A percentile compares a stretch with the other conserved stretches of the same genome.
Evolutionary conservation across 257 asterid genomes (phyloP).

Genomic region (Petunia axillaris): DNA sequence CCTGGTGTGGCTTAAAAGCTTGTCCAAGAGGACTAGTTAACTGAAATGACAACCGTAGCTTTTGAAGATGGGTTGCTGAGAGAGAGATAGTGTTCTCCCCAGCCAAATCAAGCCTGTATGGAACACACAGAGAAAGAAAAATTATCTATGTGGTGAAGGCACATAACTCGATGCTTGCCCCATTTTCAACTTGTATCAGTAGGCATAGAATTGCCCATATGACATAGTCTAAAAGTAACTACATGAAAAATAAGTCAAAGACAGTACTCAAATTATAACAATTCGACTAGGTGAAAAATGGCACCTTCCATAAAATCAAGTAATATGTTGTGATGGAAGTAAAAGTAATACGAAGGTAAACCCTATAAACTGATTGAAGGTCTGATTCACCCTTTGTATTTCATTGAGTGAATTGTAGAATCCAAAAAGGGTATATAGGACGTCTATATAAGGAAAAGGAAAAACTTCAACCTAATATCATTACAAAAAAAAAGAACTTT

Average conservation of each 20-base stretch:
- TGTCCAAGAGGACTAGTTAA: constrained; percentile 74
- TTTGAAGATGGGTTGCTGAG: constrained; percentile 97
- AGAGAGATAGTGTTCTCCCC: constrained; percentile 57
- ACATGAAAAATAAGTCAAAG: background rate
- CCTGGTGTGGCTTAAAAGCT: constrained; percentile 95
- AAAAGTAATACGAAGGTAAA: background rate
- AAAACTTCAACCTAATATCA: background rate
- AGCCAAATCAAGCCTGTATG: constrained; percentile 63
- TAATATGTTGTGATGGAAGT: background rate
- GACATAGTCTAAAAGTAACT: background rate
- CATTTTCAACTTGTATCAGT: background rate
- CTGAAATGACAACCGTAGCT: constrained; percentile 69
- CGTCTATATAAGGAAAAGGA: background rate
- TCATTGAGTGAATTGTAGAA: background rate
- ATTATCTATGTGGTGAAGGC: constrained; percentile 8
- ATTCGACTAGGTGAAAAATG: background rate
- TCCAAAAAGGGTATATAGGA: background rate
- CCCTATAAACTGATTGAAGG: constrained; percentile 6
- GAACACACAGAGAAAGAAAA: constrained; percentile 1
- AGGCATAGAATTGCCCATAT: constrained; percentile 13
- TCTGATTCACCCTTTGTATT: constrained; percentile 3
- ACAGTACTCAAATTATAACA: constrained; percentile 10
- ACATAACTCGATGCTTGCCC: background rate
- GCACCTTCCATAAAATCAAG: background rate
- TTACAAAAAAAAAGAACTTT: constrained; percentile 6